Evolutionary conservation across 164 flowering plant species (phyloP), one percentile per base, ranked within the genome.

Genomic region (Aristolochia fimbriata): DNA sequence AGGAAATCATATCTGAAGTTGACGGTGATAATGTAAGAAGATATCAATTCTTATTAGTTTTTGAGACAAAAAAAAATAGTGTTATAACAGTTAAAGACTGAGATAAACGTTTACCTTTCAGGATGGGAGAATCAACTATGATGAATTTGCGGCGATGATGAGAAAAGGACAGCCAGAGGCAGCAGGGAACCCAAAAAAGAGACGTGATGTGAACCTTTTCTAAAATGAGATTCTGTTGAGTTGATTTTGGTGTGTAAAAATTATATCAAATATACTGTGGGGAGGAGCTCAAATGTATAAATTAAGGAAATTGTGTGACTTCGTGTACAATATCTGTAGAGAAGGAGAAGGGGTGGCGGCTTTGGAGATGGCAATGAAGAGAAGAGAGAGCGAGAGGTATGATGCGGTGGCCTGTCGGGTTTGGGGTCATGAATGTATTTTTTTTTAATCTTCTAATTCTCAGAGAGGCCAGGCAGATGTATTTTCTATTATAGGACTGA

Each of bases 91-190:
- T 22, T 22, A 1, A 9, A 11, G 10, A 37, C 52, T 51, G 10
- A 21, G 24, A 0, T 51, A n/a, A 1, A 51, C 10, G 24, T 51
- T 25, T 37, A 20, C 17, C 23, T 23, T 58, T 56, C 80, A 90
- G 90, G 97, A 87, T 73, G 97, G 95, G 4, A 57, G 81, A 56
- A 85, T 87, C 63, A 83, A 89, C 77, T 87, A 89, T 48, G 92
- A 87, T 22, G 97, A 89, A 62, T 89, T 89, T 68, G 85, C 75
- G 62, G 87, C 88, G 2, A 85, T 90, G 95, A 90, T 90, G 97
- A 85, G 75, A 72, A 89, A 89, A 76, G 94, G 97, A 22, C 81
- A 85, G 62, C 85, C 83, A n/a, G 87, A 83, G 58, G 79, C 69
- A 20, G 24, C 30, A 22, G 31, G 56, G 15, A 78, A 76, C 55